A percentile compares a stretch with the other conserved stretches of the same genome.
Evolutionary conservation across 139 green algal genomes (phyloP).

Genomic region (Picochlorum sp.): DNA sequence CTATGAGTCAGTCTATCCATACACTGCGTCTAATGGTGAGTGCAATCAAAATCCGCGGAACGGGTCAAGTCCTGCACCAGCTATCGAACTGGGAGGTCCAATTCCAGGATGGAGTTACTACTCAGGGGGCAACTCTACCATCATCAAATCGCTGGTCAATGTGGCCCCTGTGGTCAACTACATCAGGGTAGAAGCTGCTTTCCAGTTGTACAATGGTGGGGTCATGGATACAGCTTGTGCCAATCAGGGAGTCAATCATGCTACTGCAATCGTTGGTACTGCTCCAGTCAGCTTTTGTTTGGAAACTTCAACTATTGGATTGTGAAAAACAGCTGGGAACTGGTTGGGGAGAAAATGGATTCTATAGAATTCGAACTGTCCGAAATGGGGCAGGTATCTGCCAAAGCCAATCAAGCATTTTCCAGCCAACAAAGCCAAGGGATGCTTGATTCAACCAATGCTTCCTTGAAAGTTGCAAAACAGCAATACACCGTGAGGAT

Average conservation of each 20-base stretch:
- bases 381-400: background rate
- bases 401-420: background rate
- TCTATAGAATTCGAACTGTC: background rate
- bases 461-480: no score
- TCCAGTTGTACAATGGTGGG: background rate
- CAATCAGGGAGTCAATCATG: background rate
- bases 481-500: no score
- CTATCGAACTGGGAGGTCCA: background rate
- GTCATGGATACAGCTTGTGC: background rate
- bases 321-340: conserved; percentile 3
- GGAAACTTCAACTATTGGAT: conserved; percentile 2
- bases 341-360: background rate
- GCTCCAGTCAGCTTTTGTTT: background rate
- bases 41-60: background rate
- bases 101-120: background rate
- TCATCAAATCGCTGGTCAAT: background rate
- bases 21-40: background rate
- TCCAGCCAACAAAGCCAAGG: background rate
- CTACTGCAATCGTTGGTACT: background rate
- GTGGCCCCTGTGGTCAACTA: background rate
- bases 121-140: background rate
- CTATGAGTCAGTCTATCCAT: background rate
- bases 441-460: background rate
- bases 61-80: background rate
- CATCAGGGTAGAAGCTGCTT: background rate